These are phyloP conservation scores for Stemphylium beticola DNA, from an alignment of 2,329 filamentous ascomycete genomes.

Conservation along the genomic window DNA sequence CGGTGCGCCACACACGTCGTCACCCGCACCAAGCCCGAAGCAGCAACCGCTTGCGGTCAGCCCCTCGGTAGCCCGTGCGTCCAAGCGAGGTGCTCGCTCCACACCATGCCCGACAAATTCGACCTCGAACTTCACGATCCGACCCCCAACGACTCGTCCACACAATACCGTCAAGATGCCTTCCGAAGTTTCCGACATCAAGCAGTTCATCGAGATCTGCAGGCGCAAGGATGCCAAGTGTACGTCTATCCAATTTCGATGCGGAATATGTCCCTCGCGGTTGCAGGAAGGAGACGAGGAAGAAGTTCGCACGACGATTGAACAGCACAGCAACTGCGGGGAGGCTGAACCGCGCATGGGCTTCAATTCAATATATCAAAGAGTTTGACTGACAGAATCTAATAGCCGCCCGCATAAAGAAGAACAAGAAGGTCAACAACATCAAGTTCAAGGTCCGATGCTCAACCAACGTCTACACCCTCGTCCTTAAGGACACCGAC, in stretches of 20 bases:
- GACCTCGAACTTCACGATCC: constrained; percentile 29
- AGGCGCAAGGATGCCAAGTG: constrained; percentile 99
- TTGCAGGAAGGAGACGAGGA: constrained; percentile 9
- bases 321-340: not conserved
- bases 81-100: constrained; percentile 45
- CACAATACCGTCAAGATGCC: constrained; percentile 80
- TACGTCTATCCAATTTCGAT: constrained; percentile 62
- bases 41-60: constrained; percentile 23
- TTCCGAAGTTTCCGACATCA: constrained; percentile 97
- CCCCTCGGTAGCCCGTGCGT: constrained; percentile 39
- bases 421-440: constrained; percentile 86
- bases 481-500: constrained; percentile 97
- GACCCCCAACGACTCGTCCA: constrained; percentile 27
- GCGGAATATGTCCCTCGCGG: not conserved
- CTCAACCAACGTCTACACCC: constrained; percentile 94
- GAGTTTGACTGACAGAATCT: constrained; percentile 8
- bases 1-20: constrained; percentile 35
- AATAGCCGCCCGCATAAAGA: constrained; percentile 68
- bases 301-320: constrained; percentile 8
- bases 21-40: constrained; percentile 28
- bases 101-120: constrained; percentile 36
- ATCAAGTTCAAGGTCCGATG: constrained; percentile 99
- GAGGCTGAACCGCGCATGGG: not conserved
- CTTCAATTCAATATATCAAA: not conserved
- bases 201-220: constrained; percentile 99